Base-by-base conservation (phyloP, 495 filamentous ascomycete genomes). In the Amphirosellinia nigrospora region DNA sequence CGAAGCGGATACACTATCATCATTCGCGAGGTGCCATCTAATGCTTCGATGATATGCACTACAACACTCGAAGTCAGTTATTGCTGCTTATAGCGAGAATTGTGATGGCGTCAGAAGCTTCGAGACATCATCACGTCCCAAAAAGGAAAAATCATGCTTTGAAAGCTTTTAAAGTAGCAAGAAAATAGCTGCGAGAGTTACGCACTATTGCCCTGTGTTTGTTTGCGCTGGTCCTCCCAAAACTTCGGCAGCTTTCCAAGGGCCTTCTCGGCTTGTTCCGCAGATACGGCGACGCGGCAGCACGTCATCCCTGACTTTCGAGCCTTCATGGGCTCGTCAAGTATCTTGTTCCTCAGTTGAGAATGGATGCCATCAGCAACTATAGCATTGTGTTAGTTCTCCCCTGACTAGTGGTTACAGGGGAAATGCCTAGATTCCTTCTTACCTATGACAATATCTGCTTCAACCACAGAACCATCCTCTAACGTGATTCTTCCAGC, bases 311-410 rank as follows among this genome's bases (percentile, higher is more conserved):
- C 86, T 6, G 84, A 87, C 62, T 81, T 76, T n/a, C 73, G 73
- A 3, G 82, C 81, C 0, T 74, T 77, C 58, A 79, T 75, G 26
- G 74, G 70, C 10, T 78, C 70, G 46, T 81, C 71, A 39, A 84
- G 67, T 10, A 81, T 70, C 30, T 52, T 70, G n/a, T 81, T 78
- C 28, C 84, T 75, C 64, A 80, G 77, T 38, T 72, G 69, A 11
- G 84, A 86, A 69, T 85, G 85, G 32, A 87, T 79, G 0, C 86
- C 86, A 72, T 88, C 86, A 21, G 83, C 82, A 16, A 70, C 75
- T 77, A 64, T 36, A 26, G 4, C 15, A 28, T 39, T 16, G 13
- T 53, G 36, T 64, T 64, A 64, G 26, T 2, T 26, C 15, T 19
- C 32, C 3, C n/a, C 59, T 7, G 34, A 56, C 30, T 23, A 6